A percentile compares a stretch with the other conserved stretches of the same genome.
Evolutionary conservation across 495 filamentous ascomycete species (phyloP).

Genomic region (Neurospora sp.): DNA sequence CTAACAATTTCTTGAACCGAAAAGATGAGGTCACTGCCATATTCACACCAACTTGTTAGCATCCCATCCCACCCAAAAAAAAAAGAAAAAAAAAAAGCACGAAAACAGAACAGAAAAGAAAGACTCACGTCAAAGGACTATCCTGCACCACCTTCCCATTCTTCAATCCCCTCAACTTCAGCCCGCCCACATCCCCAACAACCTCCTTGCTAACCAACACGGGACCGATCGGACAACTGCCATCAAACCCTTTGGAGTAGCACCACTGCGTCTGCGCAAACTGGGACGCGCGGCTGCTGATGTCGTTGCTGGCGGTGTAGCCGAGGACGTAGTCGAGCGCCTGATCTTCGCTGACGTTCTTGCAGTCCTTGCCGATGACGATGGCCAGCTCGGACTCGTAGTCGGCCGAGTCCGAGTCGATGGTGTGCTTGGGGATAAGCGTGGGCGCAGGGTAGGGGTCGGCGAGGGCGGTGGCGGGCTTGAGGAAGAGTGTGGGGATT

Average conservation of each 20-base stretch:
- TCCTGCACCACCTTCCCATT: conserved; percentile 41
- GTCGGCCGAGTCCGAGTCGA: conserved; percentile 29
- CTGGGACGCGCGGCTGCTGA: conserved; percentile 31
- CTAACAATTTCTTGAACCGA: conserved; percentile 33
- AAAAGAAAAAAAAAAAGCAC: too few species aligned
- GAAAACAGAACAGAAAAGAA: not conserved
- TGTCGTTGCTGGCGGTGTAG: conserved; percentile 39
- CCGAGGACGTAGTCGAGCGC: conserved; percentile 36
- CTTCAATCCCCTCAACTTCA: conserved; percentile 33
- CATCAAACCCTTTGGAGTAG: conserved; percentile 40
- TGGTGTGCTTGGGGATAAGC: conserved; percentile 33
- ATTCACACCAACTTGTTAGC: not conserved
- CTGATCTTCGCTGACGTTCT: conserved; percentile 37
- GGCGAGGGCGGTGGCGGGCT: conserved; percentile 32
- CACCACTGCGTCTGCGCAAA: conserved; percentile 39
- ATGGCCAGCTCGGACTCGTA: conserved; percentile 41
- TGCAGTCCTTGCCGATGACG: conserved; percentile 35
- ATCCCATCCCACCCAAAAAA: not conserved
- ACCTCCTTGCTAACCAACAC: conserved; percentile 43
- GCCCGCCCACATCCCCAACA: conserved; percentile 26
- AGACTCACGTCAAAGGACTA: conserved; percentile 38
- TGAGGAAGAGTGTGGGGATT: conserved; percentile 37
- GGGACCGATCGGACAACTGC: conserved; percentile 41
- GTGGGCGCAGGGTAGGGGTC: conserved; percentile 38
- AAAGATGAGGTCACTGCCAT: conserved; percentile 36